phyloP scores from a whole-genome alignment of 352 stramenopile species.

The Phytophthora ramorum region DNA sequence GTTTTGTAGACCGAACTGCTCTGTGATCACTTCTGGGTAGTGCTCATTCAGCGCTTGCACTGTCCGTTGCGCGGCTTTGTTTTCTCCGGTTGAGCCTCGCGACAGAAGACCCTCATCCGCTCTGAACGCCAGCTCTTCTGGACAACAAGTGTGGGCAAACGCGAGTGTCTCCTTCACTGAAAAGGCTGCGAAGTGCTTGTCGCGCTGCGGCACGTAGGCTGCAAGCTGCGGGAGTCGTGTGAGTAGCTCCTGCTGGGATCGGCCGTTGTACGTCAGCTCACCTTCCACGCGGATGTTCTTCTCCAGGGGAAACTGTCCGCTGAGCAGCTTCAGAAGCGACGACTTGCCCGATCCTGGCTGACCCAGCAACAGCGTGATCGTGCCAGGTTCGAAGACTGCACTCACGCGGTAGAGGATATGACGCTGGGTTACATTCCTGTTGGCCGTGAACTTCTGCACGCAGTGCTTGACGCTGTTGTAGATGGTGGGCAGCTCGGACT shows the following conservation, averaged over 20 bases:
- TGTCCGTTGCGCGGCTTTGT: constrained; percentile 16
- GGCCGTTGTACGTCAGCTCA: constrained; percentile 38
- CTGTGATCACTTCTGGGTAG: constrained; percentile 29
- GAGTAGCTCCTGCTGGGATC: not conserved
- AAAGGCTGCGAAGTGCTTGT: constrained; percentile 32
- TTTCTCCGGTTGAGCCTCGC: constrained; percentile 17
- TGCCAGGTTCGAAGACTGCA: constrained; percentile 40
- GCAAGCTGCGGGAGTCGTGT: constrained; percentile 22
- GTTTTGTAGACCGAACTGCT: constrained; percentile 37
- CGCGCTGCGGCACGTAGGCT: constrained; percentile 28
- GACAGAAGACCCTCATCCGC: constrained; percentile 17
- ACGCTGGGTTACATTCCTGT: not conserved
- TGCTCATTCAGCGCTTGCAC: constrained; percentile 21
- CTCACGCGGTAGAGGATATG: constrained; percentile 38
- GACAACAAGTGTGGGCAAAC: constrained; percentile 29
- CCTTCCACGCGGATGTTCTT: constrained; percentile 35
- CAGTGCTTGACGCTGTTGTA: constrained; percentile 29
- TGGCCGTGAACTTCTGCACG: constrained; percentile 10
- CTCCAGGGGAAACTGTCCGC: constrained; percentile 34
- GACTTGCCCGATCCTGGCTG: constrained; percentile 36
- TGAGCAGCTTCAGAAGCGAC: constrained; percentile 40
- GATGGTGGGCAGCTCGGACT: constrained; percentile 38
- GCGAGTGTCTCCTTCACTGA: constrained; percentile 36
- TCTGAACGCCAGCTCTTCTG: constrained; percentile 5
- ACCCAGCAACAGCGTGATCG: constrained; percentile 39